Evolutionary conservation across 2,329 filamentous ascomycete genomes (phyloP), one percentile per base, ranked within the genome.

Genomic region (Neofusicoccum sp.): DNA sequence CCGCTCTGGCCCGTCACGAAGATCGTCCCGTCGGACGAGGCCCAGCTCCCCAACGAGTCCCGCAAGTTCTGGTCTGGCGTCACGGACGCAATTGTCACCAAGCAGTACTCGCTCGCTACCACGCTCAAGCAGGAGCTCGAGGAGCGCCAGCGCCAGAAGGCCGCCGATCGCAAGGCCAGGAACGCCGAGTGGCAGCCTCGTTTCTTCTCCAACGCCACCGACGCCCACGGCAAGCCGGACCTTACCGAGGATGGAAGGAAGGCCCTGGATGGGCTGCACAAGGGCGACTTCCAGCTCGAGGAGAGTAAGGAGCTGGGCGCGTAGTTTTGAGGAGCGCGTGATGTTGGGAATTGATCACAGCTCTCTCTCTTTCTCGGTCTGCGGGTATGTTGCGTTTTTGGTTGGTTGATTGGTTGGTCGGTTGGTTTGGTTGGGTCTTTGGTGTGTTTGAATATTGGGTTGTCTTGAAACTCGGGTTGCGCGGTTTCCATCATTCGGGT

Each of bases 41-140:
- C 86, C 62, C 95, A 98, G 74, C 85, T 96, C 1, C 85, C 89
- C 60, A 95, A 99, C 73, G 95, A 99, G 77, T 96, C 90, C 1
- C 84, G 95, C 65, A 87, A 85, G 61, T 89, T 96, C 72, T 99
- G 95, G 95, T 83, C 86, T 34, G 85, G 85, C 26, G 93, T 99
- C 45, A 98, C 95, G 16, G 83, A 90, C 57, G 91, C 93, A 36
- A 98, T 99, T 70, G 75, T 85, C 24, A 79, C 86, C 63, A 96
- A 93, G 76, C 91, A 96, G 72, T 99, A 87, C 75, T 84, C 84
- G 43, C 86, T 89, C 65, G 95, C 95, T 6, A 99, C 95, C 24
- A 86, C 84, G 20, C 79, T 95, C 64, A 99, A 99, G 79, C 86
- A 91, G 63, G 91, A 96, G 69, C 85, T 99, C 9, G 95, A 99